Evolutionary conservation across 2,329 filamentous ascomycete genomes (phyloP), one percentile per base, ranked within the genome.

Genomic region (Neonectria ditissima): DNA sequence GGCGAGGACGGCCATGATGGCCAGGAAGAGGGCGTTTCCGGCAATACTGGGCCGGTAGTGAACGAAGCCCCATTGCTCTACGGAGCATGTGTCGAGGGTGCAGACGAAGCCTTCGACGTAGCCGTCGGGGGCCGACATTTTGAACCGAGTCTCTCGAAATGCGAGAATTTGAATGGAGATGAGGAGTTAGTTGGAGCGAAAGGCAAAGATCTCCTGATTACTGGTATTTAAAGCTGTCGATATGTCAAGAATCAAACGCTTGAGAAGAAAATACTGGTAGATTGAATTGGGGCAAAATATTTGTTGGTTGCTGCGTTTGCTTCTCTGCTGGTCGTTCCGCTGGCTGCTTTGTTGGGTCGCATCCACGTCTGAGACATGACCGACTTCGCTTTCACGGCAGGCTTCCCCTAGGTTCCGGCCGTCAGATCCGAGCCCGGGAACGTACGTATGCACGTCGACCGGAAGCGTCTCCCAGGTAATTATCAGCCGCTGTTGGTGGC

Each of bases 11-110:
- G 41, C 57, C 59, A 69, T 68, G 30, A 62, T 41, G 18, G 65
- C 67, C 1, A 68, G 44, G 32, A 68, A 69, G n/a, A 67, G 32
- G 16, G 63, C 56, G 55, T 69, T 69, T 2, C 65, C 67, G 18
- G 62, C 41, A 5, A 69, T 39, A 10, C 45, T 68, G 2, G 67
- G 67, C 14, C 61, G 54, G 28, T 69, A 69, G 34, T 57, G 65
- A n/a, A 68, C 52, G 45, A 58, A 67, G 37, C 67, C 67, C 55
- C 59, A 69, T 44, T 60, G 18, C 22, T 69, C 43, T 5, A 69
- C 67, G 32, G 59, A 55, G 50, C 67, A 69, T 24, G 65, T 69
- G 55, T 65, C 67, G 26, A 69, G 52, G 22, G 67, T 69, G 26
- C 67, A 69, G 11, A 45, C 47, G 16, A 66, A 66, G 3, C 64